Percentiles rank a stretch among this genome's conserved stretches.
phyloP scores from a whole-genome alignment of 805 yeast genomes.

The Starmerella ratchasimensis region DNA sequence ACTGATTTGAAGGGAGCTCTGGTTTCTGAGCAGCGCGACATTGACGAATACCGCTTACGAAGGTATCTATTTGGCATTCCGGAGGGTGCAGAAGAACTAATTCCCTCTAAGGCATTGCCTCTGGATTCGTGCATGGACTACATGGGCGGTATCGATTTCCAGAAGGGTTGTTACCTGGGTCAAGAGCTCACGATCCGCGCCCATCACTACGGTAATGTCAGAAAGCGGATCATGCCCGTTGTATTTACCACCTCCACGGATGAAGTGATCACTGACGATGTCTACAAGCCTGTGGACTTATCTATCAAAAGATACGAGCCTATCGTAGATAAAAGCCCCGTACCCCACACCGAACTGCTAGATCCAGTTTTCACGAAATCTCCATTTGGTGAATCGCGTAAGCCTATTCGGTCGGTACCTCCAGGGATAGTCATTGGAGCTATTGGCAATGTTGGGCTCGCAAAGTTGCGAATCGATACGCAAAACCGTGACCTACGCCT shows the following conservation, averaged over 20 bases:
- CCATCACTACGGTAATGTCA: slow-evolving; percentile 64
- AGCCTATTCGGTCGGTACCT: slow-evolving; percentile 15
- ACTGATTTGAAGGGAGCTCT: too few relatives aligned
- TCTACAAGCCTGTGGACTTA: slow-evolving; percentile 13
- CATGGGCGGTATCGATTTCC: slow-evolving; percentile 65
- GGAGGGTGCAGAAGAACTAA: slow-evolving; percentile 39
- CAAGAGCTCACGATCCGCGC: slow-evolving; percentile 91
- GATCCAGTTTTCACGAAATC: slow-evolving; percentile 9
- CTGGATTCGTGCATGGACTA: slow-evolving; percentile 73
- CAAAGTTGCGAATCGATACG: slow-evolving; percentile 38
- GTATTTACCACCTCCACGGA: slow-evolving; percentile 25
- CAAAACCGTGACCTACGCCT: slow-evolving; percentile 19
- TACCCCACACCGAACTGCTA: slow-evolving; percentile 10
- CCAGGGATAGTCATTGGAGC: slow-evolving; percentile 49
- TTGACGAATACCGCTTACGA: slow-evolving; percentile 30
- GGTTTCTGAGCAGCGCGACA: not conserved
- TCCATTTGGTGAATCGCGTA: slow-evolving; percentile 11
- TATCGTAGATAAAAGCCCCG: slow-evolving; percentile 16
- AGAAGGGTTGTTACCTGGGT: slow-evolving; percentile 94
- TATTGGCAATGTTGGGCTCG: slow-evolving; percentile 51
- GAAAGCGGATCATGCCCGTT: slow-evolving; percentile 71
- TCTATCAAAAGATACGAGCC: slow-evolving; percentile 5
- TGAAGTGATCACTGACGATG: slow-evolving; percentile 9
- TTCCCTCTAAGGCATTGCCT: slow-evolving; percentile 48
- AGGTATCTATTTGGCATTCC: slow-evolving; percentile 38